Base-by-base conservation (phyloP, 352 stramenopile genomes). In the Globisporangium okanoganense region DNA sequence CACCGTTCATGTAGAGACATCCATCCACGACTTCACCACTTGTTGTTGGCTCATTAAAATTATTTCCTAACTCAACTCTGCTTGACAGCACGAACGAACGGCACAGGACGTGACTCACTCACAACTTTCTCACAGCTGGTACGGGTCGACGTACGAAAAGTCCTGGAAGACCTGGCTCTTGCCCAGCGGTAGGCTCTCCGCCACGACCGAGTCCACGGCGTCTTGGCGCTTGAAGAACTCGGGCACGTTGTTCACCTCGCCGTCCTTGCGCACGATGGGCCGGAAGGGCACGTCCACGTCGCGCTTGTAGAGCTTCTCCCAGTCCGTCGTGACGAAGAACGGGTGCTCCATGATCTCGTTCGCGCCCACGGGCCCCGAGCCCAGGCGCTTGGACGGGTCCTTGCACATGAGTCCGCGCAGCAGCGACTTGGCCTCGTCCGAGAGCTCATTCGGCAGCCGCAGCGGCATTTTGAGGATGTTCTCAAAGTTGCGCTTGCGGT, bases 401-500 rank as follows among this genome's bases (percentile, higher is more conserved):
- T 85, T 81, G 41, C 71, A 84, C 25, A 97, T 70, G 25, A 96
- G 55, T 0, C 82, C 76, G 36, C 77, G 79, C n/a, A 97, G 49
- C 10, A 97, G 60, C 1, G 78, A 87, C 33, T 83, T 77, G 0
- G 86, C 87, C 29, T 92, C 75, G 31, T 91, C 76, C 12, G 85
- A 94, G 56, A 97, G 86, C 48, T 90, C 75, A 27, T 63, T 75
- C 31, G 87, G 85, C 45, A 94, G 85, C 8, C 79, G 78, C 31
- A 94, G 56, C 50, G 80, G 79, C 41, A 88, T 70, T 55, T 89
- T 82, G 24, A 92, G 70, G 53, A 97, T 96, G 65, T 95, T 93
- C 52, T 91, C 79, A 65, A 96, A 97, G 61, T 94, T 94, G 56
- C 82, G 76, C 62, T 95, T 86, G 27, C 78, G 77, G 62, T 92